These are phyloP conservation scores for Globisporangium heterothallicum DNA, from an alignment of 352 stramenopile species.

Conservation along the genomic window DNA sequence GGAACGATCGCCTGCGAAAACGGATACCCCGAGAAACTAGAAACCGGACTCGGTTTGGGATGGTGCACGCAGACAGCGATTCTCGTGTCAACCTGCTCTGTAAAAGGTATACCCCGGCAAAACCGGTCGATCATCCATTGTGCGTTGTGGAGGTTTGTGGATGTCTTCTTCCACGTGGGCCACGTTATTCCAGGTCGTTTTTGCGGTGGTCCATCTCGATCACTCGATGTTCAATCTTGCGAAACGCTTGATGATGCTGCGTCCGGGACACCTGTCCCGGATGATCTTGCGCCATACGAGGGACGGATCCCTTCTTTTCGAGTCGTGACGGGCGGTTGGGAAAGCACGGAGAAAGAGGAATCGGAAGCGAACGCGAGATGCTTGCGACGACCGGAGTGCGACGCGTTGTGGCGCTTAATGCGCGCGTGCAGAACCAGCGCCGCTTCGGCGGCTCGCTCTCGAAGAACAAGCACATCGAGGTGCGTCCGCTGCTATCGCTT, in stretches of 20 bases:
- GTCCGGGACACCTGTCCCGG: too few relatives aligned
- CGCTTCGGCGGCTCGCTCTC: constrained; percentile 65
- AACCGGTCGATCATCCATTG: too few relatives aligned
- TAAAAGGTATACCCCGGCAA: too few relatives aligned
- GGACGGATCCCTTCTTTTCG: too few relatives aligned
- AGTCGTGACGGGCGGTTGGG: constrained; percentile 14
- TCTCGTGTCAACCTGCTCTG: too few relatives aligned
- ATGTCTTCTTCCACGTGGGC: too few relatives aligned
- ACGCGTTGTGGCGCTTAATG: constrained; percentile 31
- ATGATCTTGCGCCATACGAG: too few relatives aligned
- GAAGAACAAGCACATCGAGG: constrained; percentile 86
- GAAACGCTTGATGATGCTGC: too few relatives aligned
- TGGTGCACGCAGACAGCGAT: neutral
- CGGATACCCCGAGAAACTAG: neutral
- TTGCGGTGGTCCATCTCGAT: constrained; percentile 3
- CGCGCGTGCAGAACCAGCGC: constrained; percentile 56
- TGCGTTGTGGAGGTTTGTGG: too few relatives aligned
- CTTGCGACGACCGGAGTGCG: constrained; percentile 52
- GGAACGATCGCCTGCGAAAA: neutral
- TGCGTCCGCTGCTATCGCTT: constrained; percentile 15
- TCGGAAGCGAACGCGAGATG: too few relatives aligned
- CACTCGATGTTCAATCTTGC: too few relatives aligned
- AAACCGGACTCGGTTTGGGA: neutral
- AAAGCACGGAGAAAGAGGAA: constrained; percentile 11
- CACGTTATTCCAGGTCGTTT: too few relatives aligned